phyloP scores from a whole-genome alignment of 305 asterid genomes.

The Nicotiana rustica region DNA sequence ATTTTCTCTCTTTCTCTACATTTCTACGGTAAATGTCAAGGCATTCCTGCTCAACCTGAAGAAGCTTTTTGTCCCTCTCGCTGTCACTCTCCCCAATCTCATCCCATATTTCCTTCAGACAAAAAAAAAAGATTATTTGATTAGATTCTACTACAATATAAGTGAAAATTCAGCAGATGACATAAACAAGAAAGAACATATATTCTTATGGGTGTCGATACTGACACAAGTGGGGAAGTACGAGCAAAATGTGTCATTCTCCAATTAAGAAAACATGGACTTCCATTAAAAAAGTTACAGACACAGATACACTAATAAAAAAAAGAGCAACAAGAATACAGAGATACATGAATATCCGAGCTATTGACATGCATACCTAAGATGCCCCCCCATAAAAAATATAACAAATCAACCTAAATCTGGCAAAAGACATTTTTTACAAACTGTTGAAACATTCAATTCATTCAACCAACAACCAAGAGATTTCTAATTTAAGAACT shows the following conservation, averaged over 20 bases:
- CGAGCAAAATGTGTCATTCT: background rate
- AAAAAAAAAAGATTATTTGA: constrained; percentile 25
- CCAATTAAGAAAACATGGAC: constrained; percentile 1
- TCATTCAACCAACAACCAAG: background rate
- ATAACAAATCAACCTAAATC: background rate
- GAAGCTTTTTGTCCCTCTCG: constrained; percentile 78
- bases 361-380: background rate
- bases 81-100: constrained; percentile 72
- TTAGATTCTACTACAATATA: background rate
- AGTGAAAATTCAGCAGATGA: background rate
- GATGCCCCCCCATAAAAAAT: background rate
- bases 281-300: background rate
- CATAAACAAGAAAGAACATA: background rate
- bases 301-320: background rate
- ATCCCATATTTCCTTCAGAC: constrained; percentile 72
- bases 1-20: constrained; percentile 67
- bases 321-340: constrained; percentile 7
- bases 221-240: background rate
- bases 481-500: background rate
- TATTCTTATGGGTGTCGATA: background rate
- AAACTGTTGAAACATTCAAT: background rate
- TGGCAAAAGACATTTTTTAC: background rate
- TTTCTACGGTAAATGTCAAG: constrained; percentile 71
- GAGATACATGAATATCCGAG: background rate
- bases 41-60: constrained; percentile 85